Evolutionary conservation across 2,329 filamentous ascomycete genomes (phyloP), one percentile per base, ranked within the genome.

Genomic region (Exophiala oligosperma): DNA sequence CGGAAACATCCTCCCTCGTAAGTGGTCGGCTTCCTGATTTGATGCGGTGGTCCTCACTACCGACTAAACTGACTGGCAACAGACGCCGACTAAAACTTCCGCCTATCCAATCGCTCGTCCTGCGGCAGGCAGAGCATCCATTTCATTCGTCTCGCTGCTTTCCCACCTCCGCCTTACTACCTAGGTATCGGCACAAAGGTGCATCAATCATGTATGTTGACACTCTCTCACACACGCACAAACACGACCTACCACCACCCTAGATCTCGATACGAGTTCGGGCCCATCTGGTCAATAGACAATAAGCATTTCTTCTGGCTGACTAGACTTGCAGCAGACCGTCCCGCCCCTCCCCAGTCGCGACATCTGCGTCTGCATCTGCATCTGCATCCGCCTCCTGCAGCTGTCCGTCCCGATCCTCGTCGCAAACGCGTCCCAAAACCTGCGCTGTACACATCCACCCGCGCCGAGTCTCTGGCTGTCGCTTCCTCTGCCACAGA

Each of bases 371-470:
- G 28, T 29, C 40, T 40, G 44, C 50, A 49, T 55, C 60, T 57
- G 35, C 37, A 41, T 44, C 50, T 29, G 38, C 40, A 41, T 41
- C 50, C 28, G 38, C 40, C n/a, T 41, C 44, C 52, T 55, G 61
- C 61, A 63, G 61, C 61, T 63, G 57, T 61, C 61, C 61, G 61
- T 57, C 43, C 58, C 57, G 59, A 43, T 52, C 59, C 56, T 62
- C 58, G 54, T 60, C 58, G 54, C 58, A 60, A 17, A 57, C 54
- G 37, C 49, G 44, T 54, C 55, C 41, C 55, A 55, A 26, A 17
- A 29, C 11, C 32, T 29, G 46, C 26, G 46, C 46, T 48, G 47
- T 40, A 49, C 24, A 26, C 51, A 48, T 28, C 46, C 46, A 48
- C 46, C 26, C 46, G 14, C 54, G 52, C 38, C 29, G 51, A 32